Evolutionary conservation across 805 yeast genomes (phyloP), one percentile per base, ranked within the genome.

Genomic region (Yarrowia osloensis): DNA sequence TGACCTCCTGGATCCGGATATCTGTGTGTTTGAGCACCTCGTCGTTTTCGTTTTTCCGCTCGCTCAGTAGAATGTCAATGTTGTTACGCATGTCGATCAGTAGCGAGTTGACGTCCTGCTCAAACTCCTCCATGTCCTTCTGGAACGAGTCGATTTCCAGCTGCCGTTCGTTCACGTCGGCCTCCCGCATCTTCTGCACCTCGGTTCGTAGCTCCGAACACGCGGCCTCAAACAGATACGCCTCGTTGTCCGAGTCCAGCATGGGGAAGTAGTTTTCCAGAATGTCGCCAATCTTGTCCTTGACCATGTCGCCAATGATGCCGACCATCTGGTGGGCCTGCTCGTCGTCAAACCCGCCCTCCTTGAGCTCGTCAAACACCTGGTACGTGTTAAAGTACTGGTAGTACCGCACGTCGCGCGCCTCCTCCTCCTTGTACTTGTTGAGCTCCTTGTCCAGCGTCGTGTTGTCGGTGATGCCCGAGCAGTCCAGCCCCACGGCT

Each of bases 201-300:
- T 92, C 97, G 52, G 89, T 90, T 59, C 88, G 78, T 40, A 94
- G 77, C 75, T 94, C 98, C 66, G 93, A 88, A 69, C 91, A 91
- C 0, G 97, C 97, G 35, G 97, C 96, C 74, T 92, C 94, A 75
- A 91, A 93, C 15, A 95, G 78, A 74, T 94, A 95, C 24, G 86
- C 84, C 72, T 94, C 97, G 73, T 93, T 94, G 70, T 93, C 97
- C 17, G 91, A 78, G 71, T 91, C 97, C 69, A 86, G 85, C 29
- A 77, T 77, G 24, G 81, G 80, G 19, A 81, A 74, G 19, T 76
- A 73, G 44, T 75, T 73, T 2, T 76, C 77, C 29, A 76, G 72
- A 26, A 79, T 68, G 40, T 75, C 72, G 8, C 73, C 71, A 40
- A 81, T 71, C 21, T 77, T 75, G 8, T 71, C 71, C 7, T 75